A percentile compares a stretch with the other conserved stretches of the same genome.
phyloP scores from a whole-genome alignment of 768 basidiomycete genomes.

The Suillus fuscotomentosus region DNA sequence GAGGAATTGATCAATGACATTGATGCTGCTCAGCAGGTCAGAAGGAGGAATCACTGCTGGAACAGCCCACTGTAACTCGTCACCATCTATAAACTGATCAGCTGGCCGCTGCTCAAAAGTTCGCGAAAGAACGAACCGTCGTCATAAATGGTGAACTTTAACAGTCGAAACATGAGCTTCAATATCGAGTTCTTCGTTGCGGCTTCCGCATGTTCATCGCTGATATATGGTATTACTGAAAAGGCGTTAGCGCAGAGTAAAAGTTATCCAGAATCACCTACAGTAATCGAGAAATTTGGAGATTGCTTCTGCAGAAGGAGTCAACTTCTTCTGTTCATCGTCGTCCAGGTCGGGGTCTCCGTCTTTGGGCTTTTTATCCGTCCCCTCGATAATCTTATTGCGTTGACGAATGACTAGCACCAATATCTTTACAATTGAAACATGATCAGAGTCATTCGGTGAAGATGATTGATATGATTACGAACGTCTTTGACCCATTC shows the following conservation, averaged over 20 bases:
- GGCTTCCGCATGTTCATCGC: constrained; percentile 72
- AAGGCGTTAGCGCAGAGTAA: constrained; percentile 4
- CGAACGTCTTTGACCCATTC: constrained; percentile 83
- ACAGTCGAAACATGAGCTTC: constrained; percentile 81
- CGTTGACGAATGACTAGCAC: constrained; percentile 57
- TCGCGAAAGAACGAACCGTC: constrained; percentile 49
- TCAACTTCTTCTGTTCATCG: constrained; percentile 21
- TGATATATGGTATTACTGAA: constrained; percentile 74
- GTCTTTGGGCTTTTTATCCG: constrained; percentile 43
- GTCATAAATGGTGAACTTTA: constrained; percentile 64
- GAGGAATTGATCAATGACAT: constrained; percentile 83
- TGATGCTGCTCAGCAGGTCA: constrained; percentile 65
- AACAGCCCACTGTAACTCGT: constrained; percentile 83
- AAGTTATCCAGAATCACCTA: constrained; percentile 36
- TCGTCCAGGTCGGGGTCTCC: constrained; percentile 35
- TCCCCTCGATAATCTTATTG: constrained; percentile 58
- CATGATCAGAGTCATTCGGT: constrained; percentile 16
- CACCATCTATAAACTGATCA: constrained; percentile 44
- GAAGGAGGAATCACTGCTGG: constrained; percentile 68
- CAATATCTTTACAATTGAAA: constrained; percentile 49
- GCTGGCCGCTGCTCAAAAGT: not conserved
- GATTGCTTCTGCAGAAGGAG: constrained; percentile 68
- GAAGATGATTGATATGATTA: constrained; percentile 10
- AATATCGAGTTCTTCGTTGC: constrained; percentile 76
- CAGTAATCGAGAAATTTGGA: constrained; percentile 74